Conservation (phyloP, 345 rosid species). For the Sisymbrium altissimum region DNA sequence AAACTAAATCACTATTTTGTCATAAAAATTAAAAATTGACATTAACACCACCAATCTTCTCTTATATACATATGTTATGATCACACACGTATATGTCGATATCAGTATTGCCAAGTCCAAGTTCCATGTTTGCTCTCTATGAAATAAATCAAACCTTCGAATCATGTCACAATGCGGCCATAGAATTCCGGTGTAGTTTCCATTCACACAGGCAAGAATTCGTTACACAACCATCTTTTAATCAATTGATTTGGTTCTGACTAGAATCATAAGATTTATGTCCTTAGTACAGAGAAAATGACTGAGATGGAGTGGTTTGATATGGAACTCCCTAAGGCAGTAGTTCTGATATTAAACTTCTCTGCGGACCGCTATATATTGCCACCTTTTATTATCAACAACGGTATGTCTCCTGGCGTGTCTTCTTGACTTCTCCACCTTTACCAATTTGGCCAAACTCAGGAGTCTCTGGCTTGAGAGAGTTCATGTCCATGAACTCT, state of each 20-base stretch:
- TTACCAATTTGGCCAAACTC: slow-evolving; percentile 47
- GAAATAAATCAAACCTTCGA: too few species aligned
- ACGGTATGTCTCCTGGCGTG: slow-evolving; percentile 47
- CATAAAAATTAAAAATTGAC: too few species aligned
- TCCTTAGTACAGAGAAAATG: slow-evolving; percentile 64
- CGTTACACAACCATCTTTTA: neutral
- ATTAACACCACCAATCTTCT: too few species aligned
- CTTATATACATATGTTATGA: too few species aligned
- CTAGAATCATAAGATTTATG: neutral
- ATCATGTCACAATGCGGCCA: neutral
- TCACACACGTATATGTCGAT: too few species aligned
- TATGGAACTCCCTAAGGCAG: slow-evolving; percentile 82
- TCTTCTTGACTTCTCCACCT: slow-evolving; percentile 50
- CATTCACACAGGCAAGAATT: slow-evolving; percentile 59
- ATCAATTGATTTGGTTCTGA: neutral
- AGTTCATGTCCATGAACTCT: slow-evolving; percentile 48
- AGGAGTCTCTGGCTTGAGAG: slow-evolving; percentile 88
- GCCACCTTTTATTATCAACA: slow-evolving; percentile 85
- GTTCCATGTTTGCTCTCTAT: too few species aligned
- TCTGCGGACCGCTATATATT: slow-evolving; percentile 49
- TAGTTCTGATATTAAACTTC: slow-evolving; percentile 78
- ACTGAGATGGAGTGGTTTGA: slow-evolving; percentile 71
- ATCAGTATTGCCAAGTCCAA: too few species aligned
- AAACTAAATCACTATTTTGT: too few species aligned
- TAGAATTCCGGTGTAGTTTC: slow-evolving; percentile 74